A percentile compares a stretch with the other conserved stretches of the same genome.
Conservation (phyloP, 345 rosid genomes). For the Mallotus nudiflorus region DNA sequence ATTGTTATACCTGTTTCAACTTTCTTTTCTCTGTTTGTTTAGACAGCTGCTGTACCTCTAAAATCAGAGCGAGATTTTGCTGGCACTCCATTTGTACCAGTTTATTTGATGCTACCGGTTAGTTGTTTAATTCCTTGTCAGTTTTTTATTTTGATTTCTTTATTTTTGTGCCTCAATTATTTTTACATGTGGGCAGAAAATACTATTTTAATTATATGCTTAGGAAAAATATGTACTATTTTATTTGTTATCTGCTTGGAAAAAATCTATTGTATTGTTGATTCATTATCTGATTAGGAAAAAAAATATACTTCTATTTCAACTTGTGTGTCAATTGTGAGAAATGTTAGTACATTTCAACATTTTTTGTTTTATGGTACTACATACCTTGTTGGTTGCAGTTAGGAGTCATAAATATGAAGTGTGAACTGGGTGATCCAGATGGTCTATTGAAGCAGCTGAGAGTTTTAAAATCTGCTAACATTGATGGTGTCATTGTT, state of each 20-base stretch:
- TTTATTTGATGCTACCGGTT: constrained; percentile 97
- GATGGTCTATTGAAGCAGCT: constrained; percentile 81
- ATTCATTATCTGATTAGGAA: neutral
- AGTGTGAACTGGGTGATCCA: constrained; percentile 87
- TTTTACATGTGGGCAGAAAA: neutral
- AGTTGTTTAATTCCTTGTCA: constrained; percentile 31
- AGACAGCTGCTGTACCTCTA: constrained; percentile 55
- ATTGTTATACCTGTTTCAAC: neutral
- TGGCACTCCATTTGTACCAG: constrained; percentile 77
- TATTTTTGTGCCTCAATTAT: constrained; percentile 10
- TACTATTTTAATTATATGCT: neutral
- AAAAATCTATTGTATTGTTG: too few species aligned
- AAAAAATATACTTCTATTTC: neutral
- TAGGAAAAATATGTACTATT: too few species aligned
- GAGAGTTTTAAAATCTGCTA: constrained; percentile 69
- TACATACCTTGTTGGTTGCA: constrained; percentile 35
- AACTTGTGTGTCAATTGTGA: constrained; percentile 6
- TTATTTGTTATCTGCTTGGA: too few species aligned
- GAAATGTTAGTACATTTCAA: constrained; percentile 4
- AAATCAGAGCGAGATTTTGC: constrained; percentile 81
- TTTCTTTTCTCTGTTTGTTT: constrained; percentile 18
- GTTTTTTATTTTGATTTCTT: neutral
- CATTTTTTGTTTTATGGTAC: constrained; percentile 5
- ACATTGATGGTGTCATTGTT: constrained; percentile 81
- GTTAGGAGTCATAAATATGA: constrained; percentile 92